Evolutionary conservation across 352 stramenopile genomes (phyloP), one percentile per base, ranked within the genome.

Genomic region (Globisporangium takayamanum): DNA sequence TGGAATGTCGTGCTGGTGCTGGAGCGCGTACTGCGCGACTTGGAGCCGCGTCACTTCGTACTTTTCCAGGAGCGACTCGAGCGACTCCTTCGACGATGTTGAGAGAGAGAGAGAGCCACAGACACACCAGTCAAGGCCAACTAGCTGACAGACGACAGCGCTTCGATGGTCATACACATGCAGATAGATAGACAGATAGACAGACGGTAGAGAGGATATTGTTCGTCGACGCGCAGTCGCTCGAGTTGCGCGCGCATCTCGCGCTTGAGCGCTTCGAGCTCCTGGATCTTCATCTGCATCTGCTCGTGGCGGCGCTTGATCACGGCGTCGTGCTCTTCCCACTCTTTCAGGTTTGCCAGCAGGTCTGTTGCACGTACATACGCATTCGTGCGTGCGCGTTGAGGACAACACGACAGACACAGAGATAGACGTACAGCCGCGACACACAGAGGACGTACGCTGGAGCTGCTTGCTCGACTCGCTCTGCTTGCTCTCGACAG

Each of bases 1-100:
- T 25, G 79, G 76, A 33, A 92, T 76, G 12, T 92, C 81, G 59
- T 84, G 76, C 57, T 87, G 79, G 52, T 92, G 81, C 45, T 72
- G 66, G 49, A 82, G 53, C 16, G 72, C 71, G 57, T 82, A 88
- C 64, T 83, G 67, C 51, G 88, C 56, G 18, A 85, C 70, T 20
- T 85, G 63, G 53, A 88, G 74, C 6, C 73, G 76, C 6, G 73
- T 78, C 51, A 78, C 63, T 50, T 92, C 81, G 59, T 89, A 88
- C 59, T 86, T 83, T 55, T 87, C 71, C 30, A 88, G 57, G 42
- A 92, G 59, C 41, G 71, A 46, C 11, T 87, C 73, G 18, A 89
- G 66, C 47, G 74, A 80, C 50, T 84, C 66, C 62, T 86, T 87
- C 14, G 78, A 84, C 25, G 72, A 84, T 60, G 68, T 79, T 8